These are phyloP conservation scores for Blechomonas ayalai DNA, from an alignment of 208 protist genomes.

Conservation along the genomic window DNA sequence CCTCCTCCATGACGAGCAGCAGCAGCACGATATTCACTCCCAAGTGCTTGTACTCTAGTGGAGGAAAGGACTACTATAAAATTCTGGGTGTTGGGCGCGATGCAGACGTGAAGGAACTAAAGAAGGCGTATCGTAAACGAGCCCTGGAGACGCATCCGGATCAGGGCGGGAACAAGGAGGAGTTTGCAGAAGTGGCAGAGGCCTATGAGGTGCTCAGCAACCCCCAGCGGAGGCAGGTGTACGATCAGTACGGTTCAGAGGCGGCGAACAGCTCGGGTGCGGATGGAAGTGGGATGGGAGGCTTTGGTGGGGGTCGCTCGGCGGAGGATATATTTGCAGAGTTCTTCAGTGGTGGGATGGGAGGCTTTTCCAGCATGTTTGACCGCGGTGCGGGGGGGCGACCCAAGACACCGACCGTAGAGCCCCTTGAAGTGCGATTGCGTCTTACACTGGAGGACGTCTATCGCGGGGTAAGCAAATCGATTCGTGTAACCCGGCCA, in stretches of 20 bases:
- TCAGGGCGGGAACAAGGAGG: conserved; percentile 89
- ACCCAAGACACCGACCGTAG: conserved; percentile 47
- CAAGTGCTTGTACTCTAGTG: conserved; percentile 30
- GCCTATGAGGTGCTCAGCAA: conserved; percentile 98
- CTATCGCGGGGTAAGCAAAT: conserved; percentile 77
- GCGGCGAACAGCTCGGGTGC: conserved; percentile 68
- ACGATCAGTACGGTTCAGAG: conserved; percentile 94
- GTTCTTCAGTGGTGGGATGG: conserved; percentile 80
- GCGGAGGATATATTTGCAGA: conserved; percentile 90
- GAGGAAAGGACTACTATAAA: conserved; percentile 86
- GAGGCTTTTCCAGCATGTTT: conserved; percentile 78
- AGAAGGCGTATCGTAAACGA: conserved; percentile 89
- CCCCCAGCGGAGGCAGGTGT: conserved; percentile 92
- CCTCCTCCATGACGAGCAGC: neutral
- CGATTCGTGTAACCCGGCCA: conserved; percentile 70
- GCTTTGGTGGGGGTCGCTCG: conserved; percentile 58
- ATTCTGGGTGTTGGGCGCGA: conserved; percentile 63
- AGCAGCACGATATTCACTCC: conserved; percentile 5
- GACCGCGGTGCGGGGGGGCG: conserved; percentile 25
- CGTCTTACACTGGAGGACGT: conserved; percentile 79
- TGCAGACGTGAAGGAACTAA: conserved; percentile 69
- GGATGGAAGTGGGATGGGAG: conserved; percentile 24
- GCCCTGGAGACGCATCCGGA: conserved; percentile 88
- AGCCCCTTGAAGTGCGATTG: conserved; percentile 73
- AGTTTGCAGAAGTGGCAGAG: conserved; percentile 86